A percentile compares a stretch with the other conserved stretches of the same genome.
Conservation (phyloP, 805 yeast species). For the Candida maltosa region DNA sequence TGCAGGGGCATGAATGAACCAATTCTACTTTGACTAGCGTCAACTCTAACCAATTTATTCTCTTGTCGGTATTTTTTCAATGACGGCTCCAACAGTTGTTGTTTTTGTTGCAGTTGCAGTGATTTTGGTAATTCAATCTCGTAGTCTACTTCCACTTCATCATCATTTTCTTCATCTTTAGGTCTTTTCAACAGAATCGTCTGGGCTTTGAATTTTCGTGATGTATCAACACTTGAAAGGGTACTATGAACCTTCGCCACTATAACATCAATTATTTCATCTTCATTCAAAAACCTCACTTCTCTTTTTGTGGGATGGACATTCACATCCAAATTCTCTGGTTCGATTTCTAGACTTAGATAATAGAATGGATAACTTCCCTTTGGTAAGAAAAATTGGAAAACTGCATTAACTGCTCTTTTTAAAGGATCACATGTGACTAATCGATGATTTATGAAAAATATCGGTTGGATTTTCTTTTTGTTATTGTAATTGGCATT, state of each 20-base stretch:
- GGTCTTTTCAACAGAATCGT: conserved; percentile 31
- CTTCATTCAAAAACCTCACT: conserved; percentile 81
- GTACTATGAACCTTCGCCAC: conserved; percentile 46
- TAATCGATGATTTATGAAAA: conserved; percentile 82
- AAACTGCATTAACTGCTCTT: conserved; percentile 62
- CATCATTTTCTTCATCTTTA: conserved; percentile 10
- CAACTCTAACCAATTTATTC: conserved; percentile 68
- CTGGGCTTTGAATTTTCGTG: conserved; percentile 69
- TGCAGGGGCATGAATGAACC: conserved; percentile 13
- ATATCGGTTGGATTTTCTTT: conserved; percentile 62
- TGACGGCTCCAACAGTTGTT: conserved; percentile 1
- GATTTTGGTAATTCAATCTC: too few species aligned
- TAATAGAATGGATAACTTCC: conserved; percentile 76
- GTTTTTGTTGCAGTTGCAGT: conserved; percentile 1
- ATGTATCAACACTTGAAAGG: conserved; percentile 57
- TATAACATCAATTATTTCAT: conserved; percentile 71
- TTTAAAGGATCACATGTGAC: conserved; percentile 80
- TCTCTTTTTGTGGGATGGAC: conserved; percentile 95
- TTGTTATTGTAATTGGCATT: conserved; percentile 69
- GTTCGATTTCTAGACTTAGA: conserved; percentile 61
- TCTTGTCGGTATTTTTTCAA: conserved; percentile 47
- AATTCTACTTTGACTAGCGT: conserved; percentile 51
- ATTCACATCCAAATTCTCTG: conserved; percentile 82
- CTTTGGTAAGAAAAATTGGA: conserved; percentile 68
- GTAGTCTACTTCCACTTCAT: conserved; percentile 1